These are phyloP conservation scores for Leptosphaerulina australis DNA, from an alignment of 2,329 filamentous ascomycete genomes.

Conservation along the genomic window DNA sequence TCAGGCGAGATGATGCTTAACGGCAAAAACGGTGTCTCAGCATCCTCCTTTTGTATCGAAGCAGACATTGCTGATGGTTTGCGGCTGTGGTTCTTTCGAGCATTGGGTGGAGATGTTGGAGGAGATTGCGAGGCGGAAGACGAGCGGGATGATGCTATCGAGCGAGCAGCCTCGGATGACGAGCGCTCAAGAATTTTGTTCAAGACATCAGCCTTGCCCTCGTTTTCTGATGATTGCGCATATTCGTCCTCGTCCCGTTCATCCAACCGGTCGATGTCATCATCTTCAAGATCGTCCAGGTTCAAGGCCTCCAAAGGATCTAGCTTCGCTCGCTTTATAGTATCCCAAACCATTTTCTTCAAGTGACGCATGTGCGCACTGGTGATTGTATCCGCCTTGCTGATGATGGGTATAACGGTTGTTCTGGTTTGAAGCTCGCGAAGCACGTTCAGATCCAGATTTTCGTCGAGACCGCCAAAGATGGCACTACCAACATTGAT, in stretches of 20 bases:
- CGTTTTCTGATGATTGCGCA: constrained; percentile 44
- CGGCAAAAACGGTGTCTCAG: constrained; percentile 72
- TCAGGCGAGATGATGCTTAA: constrained; percentile 95
- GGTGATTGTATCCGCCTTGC: constrained; percentile 97
- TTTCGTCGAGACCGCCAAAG: constrained; percentile 78
- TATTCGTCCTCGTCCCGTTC: constrained; percentile 60
- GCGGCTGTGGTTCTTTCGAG: constrained; percentile 46
- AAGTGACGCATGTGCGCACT: constrained; percentile 89
- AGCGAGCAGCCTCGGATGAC: constrained; percentile 45
- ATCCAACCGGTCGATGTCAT: constrained; percentile 59
- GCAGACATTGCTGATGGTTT: constrained; percentile 50
- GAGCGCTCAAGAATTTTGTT: constrained; percentile 49
- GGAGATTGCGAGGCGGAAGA: constrained; percentile 41
- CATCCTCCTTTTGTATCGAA: constrained; percentile 46
- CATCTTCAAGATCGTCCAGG: constrained; percentile 72
- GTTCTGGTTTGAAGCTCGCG: constrained; percentile 90
- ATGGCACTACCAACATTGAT: constrained; percentile 54
- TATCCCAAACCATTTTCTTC: constrained; percentile 89
- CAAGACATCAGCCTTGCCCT: constrained; percentile 44
- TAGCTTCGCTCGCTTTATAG: constrained; percentile 81
- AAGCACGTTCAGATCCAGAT: constrained; percentile 88
- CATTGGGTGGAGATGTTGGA: constrained; percentile 43
- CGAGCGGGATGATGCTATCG: constrained; percentile 41
- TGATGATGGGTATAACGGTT: constrained; percentile 91
- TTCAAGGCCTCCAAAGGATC: constrained; percentile 88